Percentiles rank a stretch among this genome's conserved stretches.
These are phyloP conservation scores for Scolecobasidium constrictum DNA, from an alignment of 2,329 filamentous ascomycete genomes.

Conservation along the genomic window DNA sequence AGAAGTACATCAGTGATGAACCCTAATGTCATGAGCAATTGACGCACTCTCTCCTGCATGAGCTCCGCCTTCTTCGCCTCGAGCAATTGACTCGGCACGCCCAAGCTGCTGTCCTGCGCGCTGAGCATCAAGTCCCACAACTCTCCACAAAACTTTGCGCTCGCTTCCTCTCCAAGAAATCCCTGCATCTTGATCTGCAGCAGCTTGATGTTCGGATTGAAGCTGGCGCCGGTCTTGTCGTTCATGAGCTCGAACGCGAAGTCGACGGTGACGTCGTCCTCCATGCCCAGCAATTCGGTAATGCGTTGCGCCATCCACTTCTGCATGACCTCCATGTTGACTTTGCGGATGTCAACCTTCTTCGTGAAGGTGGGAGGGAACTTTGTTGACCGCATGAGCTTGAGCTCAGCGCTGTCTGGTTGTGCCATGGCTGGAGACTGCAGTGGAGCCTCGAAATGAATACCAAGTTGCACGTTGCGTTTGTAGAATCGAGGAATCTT, in stretches of 20 bases:
- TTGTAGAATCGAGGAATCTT: no score
- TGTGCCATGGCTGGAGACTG: not conserved
- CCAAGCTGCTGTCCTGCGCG: constrained; percentile 77
- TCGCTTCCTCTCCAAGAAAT: constrained; percentile 92
- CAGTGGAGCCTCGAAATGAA: no score
- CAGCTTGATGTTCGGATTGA: constrained; percentile 85
- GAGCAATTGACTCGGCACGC: constrained; percentile 85
- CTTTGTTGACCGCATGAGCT: constrained; percentile 81
- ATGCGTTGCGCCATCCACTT: constrained; percentile 93
- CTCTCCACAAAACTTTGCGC: constrained; percentile 79
- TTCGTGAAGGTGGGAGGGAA: constrained; percentile 88
- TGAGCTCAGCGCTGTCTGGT: constrained; percentile 60
- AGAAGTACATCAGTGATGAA: not conserved
- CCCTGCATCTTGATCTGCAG: constrained; percentile 91
- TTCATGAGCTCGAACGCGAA: constrained; percentile 63
- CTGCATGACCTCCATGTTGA: constrained; percentile 96
- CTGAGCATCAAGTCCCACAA: constrained; percentile 87
- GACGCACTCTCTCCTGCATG: constrained; percentile 94
- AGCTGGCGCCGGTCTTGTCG: constrained; percentile 61
- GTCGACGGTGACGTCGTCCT: constrained; percentile 94
- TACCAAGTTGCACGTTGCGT: no score
- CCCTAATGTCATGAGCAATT: no score
- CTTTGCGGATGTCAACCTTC: constrained; percentile 95
- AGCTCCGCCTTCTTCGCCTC: constrained; percentile 95
- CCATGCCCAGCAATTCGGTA: constrained; percentile 75